Conservation (phyloP, 2,329 filamentous ascomycete genomes). For the Ophiostoma montium region DNA sequence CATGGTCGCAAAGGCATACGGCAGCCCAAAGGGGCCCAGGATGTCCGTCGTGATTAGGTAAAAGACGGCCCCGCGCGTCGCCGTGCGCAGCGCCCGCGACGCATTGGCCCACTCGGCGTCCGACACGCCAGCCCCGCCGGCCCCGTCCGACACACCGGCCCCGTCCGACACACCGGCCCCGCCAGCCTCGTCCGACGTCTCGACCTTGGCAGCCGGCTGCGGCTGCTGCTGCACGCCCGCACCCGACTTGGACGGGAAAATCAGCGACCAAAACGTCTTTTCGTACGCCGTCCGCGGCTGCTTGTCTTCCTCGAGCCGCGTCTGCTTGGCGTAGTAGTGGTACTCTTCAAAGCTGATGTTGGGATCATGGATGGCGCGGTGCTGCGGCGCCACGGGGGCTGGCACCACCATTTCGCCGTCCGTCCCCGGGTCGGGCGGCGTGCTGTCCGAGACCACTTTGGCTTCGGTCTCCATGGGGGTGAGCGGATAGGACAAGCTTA, state of each 20-base stretch:
- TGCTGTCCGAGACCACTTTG: too few species aligned
- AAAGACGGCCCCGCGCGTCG: slow-evolving; percentile 31
- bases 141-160: slow-evolving; percentile 30
- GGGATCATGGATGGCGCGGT: slow-evolving; percentile 16
- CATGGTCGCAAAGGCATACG: slow-evolving; percentile 19
- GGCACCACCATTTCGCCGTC: not conserved
- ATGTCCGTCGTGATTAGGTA: slow-evolving; percentile 36
- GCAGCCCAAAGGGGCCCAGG: slow-evolving; percentile 28
- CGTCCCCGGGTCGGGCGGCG: not conserved
- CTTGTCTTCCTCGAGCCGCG: slow-evolving; percentile 19
- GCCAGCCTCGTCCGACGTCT: too few species aligned
- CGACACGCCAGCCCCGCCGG: slow-evolving; percentile 16
- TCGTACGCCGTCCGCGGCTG: slow-evolving; percentile 12
- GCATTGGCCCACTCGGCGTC: slow-evolving; percentile 33
- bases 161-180: slow-evolving; percentile 21
- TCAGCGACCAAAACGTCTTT: slow-evolving; percentile 14
- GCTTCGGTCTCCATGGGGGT: too few species aligned
- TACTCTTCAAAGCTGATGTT: slow-evolving; percentile 23
- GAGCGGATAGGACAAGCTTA: too few species aligned
- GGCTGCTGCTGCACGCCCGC: slow-evolving; percentile 10
- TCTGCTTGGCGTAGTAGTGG: slow-evolving; percentile 20
- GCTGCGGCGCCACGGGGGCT: slow-evolving; percentile 7
- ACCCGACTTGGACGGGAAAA: slow-evolving; percentile 14
- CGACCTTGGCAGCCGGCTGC: slow-evolving; percentile 1
- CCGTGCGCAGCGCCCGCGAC: slow-evolving; percentile 30